phyloP scores from a whole-genome alignment of 768 basidiomycete genomes.

The Pleurotus citrinopileatus region DNA sequence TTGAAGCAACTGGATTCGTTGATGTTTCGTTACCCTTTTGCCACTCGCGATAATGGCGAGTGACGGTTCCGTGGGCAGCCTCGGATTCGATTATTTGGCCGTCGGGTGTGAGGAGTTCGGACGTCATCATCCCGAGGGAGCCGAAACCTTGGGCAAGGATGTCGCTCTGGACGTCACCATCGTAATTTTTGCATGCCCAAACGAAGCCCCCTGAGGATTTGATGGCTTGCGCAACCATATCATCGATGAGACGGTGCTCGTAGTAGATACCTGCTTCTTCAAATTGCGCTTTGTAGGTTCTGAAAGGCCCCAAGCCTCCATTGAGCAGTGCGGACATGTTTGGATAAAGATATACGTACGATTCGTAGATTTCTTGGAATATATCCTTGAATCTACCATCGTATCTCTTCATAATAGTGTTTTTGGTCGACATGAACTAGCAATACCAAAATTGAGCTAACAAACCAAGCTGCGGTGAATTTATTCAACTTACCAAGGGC shows the following conservation, averaged over 20 bases:
- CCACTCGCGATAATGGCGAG: slow-evolving; percentile 94
- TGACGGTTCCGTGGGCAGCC: slow-evolving; percentile 94
- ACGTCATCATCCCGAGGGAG: slow-evolving; percentile 97
- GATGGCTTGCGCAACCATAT: slow-evolving; percentile 98
- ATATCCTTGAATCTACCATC: slow-evolving; percentile 99
- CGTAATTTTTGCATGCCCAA: slow-evolving; percentile 76
- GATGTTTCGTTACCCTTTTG: slow-evolving; percentile 98
- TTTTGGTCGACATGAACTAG: slow-evolving; percentile 97
- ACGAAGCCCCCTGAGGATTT: slow-evolving; percentile 94
- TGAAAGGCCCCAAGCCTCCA: slow-evolving; percentile 17
- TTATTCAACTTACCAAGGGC: slow-evolving; percentile 49
- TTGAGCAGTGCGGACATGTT: too few relatives aligned
- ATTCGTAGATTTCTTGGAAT: slow-evolving; percentile 94
- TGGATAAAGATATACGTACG: too few relatives aligned
- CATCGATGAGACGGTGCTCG: slow-evolving; percentile 96
- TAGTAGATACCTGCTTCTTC: slow-evolving; percentile 77
- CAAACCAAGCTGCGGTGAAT: not conserved
- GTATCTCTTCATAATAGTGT: slow-evolving; percentile 96
- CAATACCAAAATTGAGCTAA: not conserved
- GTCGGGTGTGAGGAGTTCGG: slow-evolving; percentile 92
- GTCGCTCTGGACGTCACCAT: slow-evolving; percentile 87
- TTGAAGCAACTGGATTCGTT: slow-evolving; percentile 97
- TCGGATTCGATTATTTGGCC: slow-evolving; percentile 92
- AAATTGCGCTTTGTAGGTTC: slow-evolving; percentile 69
- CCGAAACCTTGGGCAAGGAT: slow-evolving; percentile 99